Evolutionary conservation across 257 asterid species (phyloP).

Genomic region (Lavandula angustifolia): DNA sequence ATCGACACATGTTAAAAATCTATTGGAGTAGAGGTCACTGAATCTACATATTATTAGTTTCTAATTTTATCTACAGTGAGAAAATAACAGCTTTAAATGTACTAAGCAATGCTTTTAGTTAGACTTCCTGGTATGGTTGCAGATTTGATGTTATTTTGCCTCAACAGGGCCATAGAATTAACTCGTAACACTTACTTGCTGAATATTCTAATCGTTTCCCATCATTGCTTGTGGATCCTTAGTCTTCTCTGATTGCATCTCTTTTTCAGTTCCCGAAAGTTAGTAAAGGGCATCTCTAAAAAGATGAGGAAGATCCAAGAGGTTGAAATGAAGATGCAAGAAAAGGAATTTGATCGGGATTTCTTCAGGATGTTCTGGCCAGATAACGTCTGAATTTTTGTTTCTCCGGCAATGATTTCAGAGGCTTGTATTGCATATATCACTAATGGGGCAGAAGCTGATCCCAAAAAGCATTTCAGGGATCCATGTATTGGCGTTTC

Average conservation of each 20-base stretch:
- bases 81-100: not conserved
- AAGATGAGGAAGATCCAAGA: conserved; percentile 72
- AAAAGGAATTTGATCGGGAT: conserved; percentile 73
- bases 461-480: not conserved
- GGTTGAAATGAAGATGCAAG: conserved; percentile 66
- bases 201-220: too few relatives aligned
- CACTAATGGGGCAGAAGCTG: not conserved
- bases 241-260: not conserved
- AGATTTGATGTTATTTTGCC: not conserved
- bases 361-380: conserved; percentile 94
- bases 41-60: not conserved
- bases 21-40: not conserved
- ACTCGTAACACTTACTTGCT: too few relatives aligned
- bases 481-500: not conserved
- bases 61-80: not conserved
- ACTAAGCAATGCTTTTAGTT: not conserved
- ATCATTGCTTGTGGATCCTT: not conserved
- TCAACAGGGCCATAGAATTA: not conserved
- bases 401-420: not conserved
- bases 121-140: not conserved
- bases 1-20: not conserved
- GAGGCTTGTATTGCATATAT: not conserved
- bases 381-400: conserved; percentile 65
- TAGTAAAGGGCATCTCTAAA: conserved; percentile 51
- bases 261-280: conserved; percentile 43